phyloP scores from a whole-genome alignment of 2,329 filamentous ascomycete species.

The Cladosporium sp. region DNA sequence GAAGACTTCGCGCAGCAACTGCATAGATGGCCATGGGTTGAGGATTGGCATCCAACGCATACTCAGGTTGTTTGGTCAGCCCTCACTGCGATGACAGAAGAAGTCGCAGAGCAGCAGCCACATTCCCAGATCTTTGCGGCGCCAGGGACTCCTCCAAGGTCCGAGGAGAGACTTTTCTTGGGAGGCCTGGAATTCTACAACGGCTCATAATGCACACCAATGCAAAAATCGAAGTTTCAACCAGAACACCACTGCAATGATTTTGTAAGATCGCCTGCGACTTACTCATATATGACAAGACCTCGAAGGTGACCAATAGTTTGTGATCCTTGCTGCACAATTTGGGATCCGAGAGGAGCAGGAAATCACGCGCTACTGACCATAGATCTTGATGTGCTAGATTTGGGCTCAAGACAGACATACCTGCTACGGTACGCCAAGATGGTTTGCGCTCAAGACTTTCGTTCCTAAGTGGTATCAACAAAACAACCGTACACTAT shows the following conservation, averaged over 20 bases:
- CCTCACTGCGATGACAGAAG: background rate
- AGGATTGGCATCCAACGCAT: constrained; percentile 6
- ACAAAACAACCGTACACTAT: background rate
- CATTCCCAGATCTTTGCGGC: background rate
- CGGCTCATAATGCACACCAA: background rate
- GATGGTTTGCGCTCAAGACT: background rate
- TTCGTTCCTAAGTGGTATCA: background rate
- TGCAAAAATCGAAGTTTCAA: no score
- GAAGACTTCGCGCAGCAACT: background rate
- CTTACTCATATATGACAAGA: background rate
- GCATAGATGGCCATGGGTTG: constrained; percentile 7
- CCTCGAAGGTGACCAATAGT: background rate
- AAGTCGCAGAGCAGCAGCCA: background rate
- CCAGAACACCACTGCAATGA: no score
- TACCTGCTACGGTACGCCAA: background rate
- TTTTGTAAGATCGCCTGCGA: background rate
- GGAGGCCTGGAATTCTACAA: constrained; percentile 8
- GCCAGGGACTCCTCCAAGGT: background rate
- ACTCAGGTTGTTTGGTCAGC: background rate
- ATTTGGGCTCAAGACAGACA: background rate
- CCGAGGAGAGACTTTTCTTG: background rate
- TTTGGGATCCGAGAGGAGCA: background rate
- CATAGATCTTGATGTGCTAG: background rate
- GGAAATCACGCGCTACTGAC: background rate
- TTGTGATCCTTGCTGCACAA: background rate